phyloP scores from a whole-genome alignment of 1,139 yeast genomes.

The Blastobotrys petasosporus region DNA sequence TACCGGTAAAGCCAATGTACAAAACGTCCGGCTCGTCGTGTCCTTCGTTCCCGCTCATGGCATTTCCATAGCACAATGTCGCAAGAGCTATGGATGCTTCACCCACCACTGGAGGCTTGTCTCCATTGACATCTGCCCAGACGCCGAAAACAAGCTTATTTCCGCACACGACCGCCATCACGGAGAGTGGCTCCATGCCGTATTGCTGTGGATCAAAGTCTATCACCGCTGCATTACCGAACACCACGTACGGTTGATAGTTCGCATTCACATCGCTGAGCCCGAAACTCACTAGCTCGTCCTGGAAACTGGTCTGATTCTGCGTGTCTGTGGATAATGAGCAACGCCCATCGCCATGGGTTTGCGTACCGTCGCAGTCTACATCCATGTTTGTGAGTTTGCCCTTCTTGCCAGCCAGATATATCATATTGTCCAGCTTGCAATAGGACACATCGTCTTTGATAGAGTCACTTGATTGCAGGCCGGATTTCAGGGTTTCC shows the following conservation, averaged over 20 bases:
- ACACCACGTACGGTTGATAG: slow-evolving; percentile 13
- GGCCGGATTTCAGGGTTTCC: not conserved
- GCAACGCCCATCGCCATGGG: slow-evolving; percentile 9
- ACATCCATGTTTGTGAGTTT: slow-evolving; percentile 13
- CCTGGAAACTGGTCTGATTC: slow-evolving; percentile 5
- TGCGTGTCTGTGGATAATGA: slow-evolving; percentile 10
- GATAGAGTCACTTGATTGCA: not conserved
- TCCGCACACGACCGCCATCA: slow-evolving; percentile 14
- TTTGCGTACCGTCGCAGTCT: slow-evolving; percentile 15
- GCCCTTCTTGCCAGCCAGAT: slow-evolving; percentile 4
- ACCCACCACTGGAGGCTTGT: slow-evolving; percentile 12
- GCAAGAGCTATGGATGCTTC: slow-evolving; percentile 12
- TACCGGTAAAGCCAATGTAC: slow-evolving; percentile 44
- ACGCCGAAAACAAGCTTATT: slow-evolving; percentile 11
- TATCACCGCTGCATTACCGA: slow-evolving; percentile 11
- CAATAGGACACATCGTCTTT: not conserved
- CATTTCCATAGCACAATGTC: slow-evolving; percentile 11
- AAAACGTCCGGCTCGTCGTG: slow-evolving; percentile 50
- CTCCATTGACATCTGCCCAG: slow-evolving; percentile 15
- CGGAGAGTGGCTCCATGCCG: slow-evolving; percentile 11
- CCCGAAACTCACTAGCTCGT: slow-evolving; percentile 5
- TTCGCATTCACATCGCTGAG: slow-evolving; percentile 10
- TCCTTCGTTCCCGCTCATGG: slow-evolving; percentile 36
- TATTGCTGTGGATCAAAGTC: slow-evolving; percentile 10
- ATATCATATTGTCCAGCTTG: not conserved